Base-by-base conservation (phyloP, 768 basidiomycete species). In the Antrodiella citrinella region DNA sequence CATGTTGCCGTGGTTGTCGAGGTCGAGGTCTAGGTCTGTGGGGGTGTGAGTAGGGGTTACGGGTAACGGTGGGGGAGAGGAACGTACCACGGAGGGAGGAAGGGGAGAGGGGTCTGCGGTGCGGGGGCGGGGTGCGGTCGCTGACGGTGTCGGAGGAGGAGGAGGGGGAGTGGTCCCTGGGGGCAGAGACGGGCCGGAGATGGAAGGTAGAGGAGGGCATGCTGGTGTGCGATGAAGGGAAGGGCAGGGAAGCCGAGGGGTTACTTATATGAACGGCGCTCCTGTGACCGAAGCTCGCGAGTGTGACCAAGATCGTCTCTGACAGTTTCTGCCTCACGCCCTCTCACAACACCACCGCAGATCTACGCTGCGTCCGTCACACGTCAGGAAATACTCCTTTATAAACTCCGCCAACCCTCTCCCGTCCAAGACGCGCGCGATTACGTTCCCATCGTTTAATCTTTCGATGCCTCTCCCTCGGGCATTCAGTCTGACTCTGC, bases 101-200 rank as follows among this genome's bases (percentile, higher is more conserved):
- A 3, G 84, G 82, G 21, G 83, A 82, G 45, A 85, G 67, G 9
- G 82, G 82, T 0, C 83, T 71, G 12, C 81, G 76, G 47, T 49
- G 35, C 50, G 55, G 61, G 52, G 54, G 60, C 40, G 60, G 50
- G 56, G 68, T 74, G 53, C 66, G 73, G 30, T 71, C 73, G 24
- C 65, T 68, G 19, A 72, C 69, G 12, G 80, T 74, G 23, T 72
- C 69, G 10, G 74, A 69, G 48, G 73, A 70, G 1, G 71, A 61
- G 39, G 75, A 75, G 23, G 82, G 75, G 7, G 82, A 77, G 12
- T 80, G 72, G 26, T 79, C 77, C 45, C 75, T 73, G 4, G 73
- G 68, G 3, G 71, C 59, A n/a, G n/a, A n/a, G 52, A 82, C 76
- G 26, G 81, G 82, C 49, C 81, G 79, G 40, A 82, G 77, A 59